A percentile compares a stretch with the other conserved stretches of the same genome.
Evolutionary conservation across 2,329 filamentous ascomycete species (phyloP).

Genomic region (Fonsecaea multimorphosa): DNA sequence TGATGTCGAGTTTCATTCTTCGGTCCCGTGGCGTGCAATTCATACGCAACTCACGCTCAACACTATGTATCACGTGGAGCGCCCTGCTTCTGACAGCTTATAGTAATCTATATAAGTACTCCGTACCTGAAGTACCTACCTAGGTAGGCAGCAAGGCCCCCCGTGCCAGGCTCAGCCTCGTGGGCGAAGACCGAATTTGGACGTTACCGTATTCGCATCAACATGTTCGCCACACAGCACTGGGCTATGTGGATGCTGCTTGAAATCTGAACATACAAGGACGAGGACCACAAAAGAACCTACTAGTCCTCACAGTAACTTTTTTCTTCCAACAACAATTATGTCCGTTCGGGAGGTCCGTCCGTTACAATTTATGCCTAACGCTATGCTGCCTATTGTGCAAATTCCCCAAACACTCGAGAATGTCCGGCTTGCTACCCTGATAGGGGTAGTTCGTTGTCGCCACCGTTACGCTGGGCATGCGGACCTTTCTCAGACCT

Average conservation of each 20-base stretch:
- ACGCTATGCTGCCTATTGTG: background rate
- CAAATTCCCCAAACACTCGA: background rate
- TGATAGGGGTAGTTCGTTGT: background rate
- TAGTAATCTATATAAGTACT: too few relatives aligned
- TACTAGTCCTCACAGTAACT: background rate
- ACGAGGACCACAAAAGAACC: background rate
- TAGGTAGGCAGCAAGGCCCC: background rate
- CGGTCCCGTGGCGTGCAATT: too few relatives aligned
- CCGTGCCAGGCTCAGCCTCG: conserved; percentile 16
- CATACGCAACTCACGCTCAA: too few relatives aligned
- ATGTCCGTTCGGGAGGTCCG: background rate
- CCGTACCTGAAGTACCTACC: too few relatives aligned
- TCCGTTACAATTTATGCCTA: background rate
- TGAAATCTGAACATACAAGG: too few relatives aligned
- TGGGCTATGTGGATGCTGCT: conserved; percentile 3
- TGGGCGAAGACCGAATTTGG: background rate
- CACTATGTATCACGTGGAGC: background rate
- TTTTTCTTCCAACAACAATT: background rate
- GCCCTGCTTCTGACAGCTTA: background rate
- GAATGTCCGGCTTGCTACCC: background rate
- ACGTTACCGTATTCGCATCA: background rate
- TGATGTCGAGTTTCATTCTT: too few relatives aligned
- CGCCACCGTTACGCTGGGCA: background rate
- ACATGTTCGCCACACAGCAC: conserved; percentile 8
- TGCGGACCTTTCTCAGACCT: background rate